A percentile compares a stretch with the other conserved stretches of the same genome.
These are phyloP conservation scores for Bryum argenteum DNA, from an alignment of 225 moss, liverwort and hornwort genomes.

Conservation along the genomic window DNA sequence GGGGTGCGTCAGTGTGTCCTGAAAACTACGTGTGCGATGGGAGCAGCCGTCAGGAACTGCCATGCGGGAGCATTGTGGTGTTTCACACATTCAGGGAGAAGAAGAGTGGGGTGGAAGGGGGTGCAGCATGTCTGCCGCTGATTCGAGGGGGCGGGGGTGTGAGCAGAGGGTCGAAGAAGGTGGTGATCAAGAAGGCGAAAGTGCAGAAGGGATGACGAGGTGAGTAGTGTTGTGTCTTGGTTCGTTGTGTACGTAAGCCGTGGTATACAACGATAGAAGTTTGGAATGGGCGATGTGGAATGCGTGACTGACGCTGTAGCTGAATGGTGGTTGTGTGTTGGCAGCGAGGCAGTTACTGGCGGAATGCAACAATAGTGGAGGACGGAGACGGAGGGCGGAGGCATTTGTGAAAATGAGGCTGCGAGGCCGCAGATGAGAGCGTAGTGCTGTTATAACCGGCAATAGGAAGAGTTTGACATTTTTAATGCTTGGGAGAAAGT, in stretches of 20 bases:
- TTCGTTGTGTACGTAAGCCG: too few species aligned
- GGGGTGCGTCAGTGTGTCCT: conserved; percentile 57
- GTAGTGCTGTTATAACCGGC: conserved; percentile 35
- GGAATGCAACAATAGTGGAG: background rate
- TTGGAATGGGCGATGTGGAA: background rate
- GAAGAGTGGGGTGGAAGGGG: background rate
- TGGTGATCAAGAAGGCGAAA: conserved; percentile 21
- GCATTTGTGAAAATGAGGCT: conserved; percentile 13
- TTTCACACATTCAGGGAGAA: conserved; percentile 72
- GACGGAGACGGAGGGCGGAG: conserved; percentile 17
- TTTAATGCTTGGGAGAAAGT: conserved; percentile 3
- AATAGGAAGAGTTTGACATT: conserved; percentile 32
- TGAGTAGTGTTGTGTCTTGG: background rate
- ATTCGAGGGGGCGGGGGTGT: conserved; percentile 28
- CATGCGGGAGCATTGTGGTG: conserved; percentile 60
- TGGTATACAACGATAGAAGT: background rate
- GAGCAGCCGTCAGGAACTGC: conserved; percentile 71
- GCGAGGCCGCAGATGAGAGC: conserved; percentile 29
- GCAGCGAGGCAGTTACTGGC: conserved; percentile 17
- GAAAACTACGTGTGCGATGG: conserved; percentile 68
- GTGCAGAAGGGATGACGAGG: conserved; percentile 25
- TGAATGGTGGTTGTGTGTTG: too few species aligned
- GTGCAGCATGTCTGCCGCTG: conserved; percentile 13
- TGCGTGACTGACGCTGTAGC: background rate
- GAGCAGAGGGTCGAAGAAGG: conserved; percentile 29